These are phyloP conservation scores for Lactuca sativa DNA, from an alignment of 129 eudicot genomes.

Conservation along the genomic window DNA sequence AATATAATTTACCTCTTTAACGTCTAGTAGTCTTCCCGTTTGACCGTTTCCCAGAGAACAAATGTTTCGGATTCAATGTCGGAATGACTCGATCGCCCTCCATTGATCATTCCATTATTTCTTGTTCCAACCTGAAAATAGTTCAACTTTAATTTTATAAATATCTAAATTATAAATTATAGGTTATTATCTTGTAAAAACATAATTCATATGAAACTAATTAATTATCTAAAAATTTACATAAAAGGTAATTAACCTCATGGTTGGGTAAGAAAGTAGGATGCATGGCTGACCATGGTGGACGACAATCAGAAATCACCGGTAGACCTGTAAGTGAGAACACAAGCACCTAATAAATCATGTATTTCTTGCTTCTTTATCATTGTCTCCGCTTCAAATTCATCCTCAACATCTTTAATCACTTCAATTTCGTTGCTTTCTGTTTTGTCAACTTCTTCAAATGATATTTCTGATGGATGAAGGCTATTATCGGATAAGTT, in stretches of 20 bases:
- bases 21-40: no score
- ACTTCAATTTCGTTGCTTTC: conserved; percentile 38
- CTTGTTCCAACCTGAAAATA: conserved; percentile 37
- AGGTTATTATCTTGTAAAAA: no score
- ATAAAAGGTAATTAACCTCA: conserved; percentile 25
- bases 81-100: conserved; percentile 3
- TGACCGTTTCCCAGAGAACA: no score
- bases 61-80: no score
- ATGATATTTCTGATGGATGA: conserved; percentile 16
- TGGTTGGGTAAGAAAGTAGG: conserved; percentile 36
- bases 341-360: conserved; percentile 40
- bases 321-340: conserved; percentile 22
- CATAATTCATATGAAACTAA: no score
- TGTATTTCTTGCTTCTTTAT: conserved; percentile 71
- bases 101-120: conserved; percentile 25
- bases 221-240: no score
- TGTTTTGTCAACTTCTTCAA: conserved; percentile 19
- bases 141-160: no score
- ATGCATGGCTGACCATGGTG: conserved; percentile 33
- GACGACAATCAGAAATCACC: conserved; percentile 38
- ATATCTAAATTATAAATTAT: no score
- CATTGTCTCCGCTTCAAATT: conserved; percentile 67
- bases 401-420: conserved; percentile 34
- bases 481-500: conserved; percentile 4
- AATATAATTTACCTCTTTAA: no score